These are phyloP conservation scores for Aurinia saxatilis DNA, from an alignment of 345 rosid species.

Conservation along the genomic window DNA sequence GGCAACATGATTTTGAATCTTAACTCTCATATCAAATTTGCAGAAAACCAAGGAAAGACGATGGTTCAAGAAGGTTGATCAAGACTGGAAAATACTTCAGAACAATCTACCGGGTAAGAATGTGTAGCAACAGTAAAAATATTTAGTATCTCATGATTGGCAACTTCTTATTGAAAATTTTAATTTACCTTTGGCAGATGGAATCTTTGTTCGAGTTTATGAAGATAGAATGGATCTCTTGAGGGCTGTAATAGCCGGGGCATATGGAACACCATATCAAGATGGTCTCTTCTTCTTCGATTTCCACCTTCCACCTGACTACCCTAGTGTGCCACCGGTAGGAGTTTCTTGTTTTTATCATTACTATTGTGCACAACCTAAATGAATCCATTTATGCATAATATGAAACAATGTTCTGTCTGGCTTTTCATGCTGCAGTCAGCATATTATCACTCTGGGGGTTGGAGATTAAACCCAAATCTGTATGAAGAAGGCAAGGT, in stretches of 20 bases:
- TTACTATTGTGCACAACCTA: neutral
- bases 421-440: conserved; percentile 44
- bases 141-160: neutral
- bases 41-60: conserved; percentile 72
- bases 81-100: conserved; percentile 95
- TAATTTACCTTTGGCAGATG: conserved; percentile 47
- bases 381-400: neutral
- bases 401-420: conserved; percentile 6
- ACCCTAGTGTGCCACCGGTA: conserved; percentile 91
- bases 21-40: conserved; percentile 16
- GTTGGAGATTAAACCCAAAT: conserved; percentile 97
- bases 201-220: conserved; percentile 76
- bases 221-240: conserved; percentile 96
- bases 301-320: conserved; percentile 83
- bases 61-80: conserved; percentile 96
- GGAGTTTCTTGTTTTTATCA: conserved; percentile 15
- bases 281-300: conserved; percentile 98
- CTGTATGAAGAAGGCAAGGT: conserved; percentile 94
- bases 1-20: neutral
- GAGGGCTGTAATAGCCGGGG: conserved; percentile 88
- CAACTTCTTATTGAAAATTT: neutral
- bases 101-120: conserved; percentile 89
- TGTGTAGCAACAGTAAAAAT: neutral
- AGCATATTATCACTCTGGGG: conserved; percentile 96
- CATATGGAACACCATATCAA: conserved; percentile 97